These are phyloP conservation scores for Pugionium cornutum DNA, from an alignment of 345 rosid genomes.

Conservation along the genomic window DNA sequence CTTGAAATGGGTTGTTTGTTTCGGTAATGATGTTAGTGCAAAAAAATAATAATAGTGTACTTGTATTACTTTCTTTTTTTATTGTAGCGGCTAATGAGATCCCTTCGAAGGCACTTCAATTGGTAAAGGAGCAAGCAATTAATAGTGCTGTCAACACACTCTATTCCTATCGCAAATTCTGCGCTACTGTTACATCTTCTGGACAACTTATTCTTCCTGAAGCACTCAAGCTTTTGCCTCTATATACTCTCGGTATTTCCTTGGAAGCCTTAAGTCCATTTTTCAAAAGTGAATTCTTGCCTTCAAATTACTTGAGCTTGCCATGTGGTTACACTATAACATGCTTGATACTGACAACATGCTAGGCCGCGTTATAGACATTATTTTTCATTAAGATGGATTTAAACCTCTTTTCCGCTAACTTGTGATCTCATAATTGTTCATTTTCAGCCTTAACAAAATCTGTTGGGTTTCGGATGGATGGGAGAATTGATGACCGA, in stretches of 20 bases:
- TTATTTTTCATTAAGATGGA: constrained; percentile 5
- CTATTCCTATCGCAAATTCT: constrained; percentile 85
- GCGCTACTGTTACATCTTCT: constrained; percentile 89
- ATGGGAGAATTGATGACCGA: constrained; percentile 90
- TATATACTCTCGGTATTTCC: constrained; percentile 84
- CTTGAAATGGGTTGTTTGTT: constrained; percentile 6
- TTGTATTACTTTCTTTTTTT: constrained; percentile 14
- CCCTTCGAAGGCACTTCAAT: constrained; percentile 62
- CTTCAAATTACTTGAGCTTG: not conserved
- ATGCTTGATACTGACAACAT: constrained; percentile 25
- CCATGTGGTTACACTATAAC: not conserved
- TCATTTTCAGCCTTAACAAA: constrained; percentile 72
- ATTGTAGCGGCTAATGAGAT: constrained; percentile 74
- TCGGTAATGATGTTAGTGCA: not conserved
- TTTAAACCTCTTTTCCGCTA: constrained; percentile 1
- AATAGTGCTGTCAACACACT: constrained; percentile 71
- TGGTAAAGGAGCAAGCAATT: constrained; percentile 71
- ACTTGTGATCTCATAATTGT: constrained; percentile 15
- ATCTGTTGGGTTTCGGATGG: constrained; percentile 69
- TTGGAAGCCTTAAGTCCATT: constrained; percentile 1
- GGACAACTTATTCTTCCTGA: constrained; percentile 99
- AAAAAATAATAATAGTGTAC: not conserved
- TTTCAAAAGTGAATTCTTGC: constrained; percentile 1
- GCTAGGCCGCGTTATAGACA: not conserved
- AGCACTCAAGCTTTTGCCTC: constrained; percentile 92